phyloP scores from a whole-genome alignment of 352 stramenopile genomes.

The Phytophthora quininea region DNA sequence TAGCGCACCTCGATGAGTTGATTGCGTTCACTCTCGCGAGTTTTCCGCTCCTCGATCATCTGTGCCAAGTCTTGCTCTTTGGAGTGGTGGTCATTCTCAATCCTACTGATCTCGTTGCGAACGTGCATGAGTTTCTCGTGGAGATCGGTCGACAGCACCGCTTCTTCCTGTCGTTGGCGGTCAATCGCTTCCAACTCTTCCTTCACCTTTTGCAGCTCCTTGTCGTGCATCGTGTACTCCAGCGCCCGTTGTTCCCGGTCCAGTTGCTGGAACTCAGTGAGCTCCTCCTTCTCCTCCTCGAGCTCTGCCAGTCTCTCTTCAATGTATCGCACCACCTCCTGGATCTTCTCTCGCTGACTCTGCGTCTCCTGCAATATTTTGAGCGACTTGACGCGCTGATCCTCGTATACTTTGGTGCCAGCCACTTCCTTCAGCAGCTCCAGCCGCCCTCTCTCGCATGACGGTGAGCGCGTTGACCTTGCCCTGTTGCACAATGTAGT shows the following conservation, averaged over 20 bases:
- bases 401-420: slow-evolving; percentile 99
- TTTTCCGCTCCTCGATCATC: slow-evolving; percentile 55
- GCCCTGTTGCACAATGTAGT: slow-evolving; percentile 99
- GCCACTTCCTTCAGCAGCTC: slow-evolving; percentile 99
- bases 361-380: slow-evolving; percentile 98
- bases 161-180: slow-evolving; percentile 63
- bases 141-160: slow-evolving; percentile 51
- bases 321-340: slow-evolving; percentile 96
- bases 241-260: slow-evolving; percentile 95
- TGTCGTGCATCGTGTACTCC: slow-evolving; percentile 97
- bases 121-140: slow-evolving; percentile 76
- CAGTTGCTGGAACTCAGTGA: slow-evolving; percentile 94
- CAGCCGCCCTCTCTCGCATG: slow-evolving; percentile 98
- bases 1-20: slow-evolving; percentile 78
- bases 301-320: slow-evolving; percentile 94
- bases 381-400: slow-evolving; percentile 95
- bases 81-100: slow-evolving; percentile 46
- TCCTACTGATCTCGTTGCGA: slow-evolving; percentile 52
- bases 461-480: slow-evolving; percentile 98
- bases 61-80: slow-evolving; percentile 61
- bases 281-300: slow-evolving; percentile 98
- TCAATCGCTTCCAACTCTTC: slow-evolving; percentile 76
- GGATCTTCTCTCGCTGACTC: slow-evolving; percentile 95
- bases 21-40: slow-evolving; percentile 76
- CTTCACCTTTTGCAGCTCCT: slow-evolving; percentile 79